Base-by-base conservation (phyloP, 192 early-diverging fungal genomes). In the Allomyces javanicus region DNA sequence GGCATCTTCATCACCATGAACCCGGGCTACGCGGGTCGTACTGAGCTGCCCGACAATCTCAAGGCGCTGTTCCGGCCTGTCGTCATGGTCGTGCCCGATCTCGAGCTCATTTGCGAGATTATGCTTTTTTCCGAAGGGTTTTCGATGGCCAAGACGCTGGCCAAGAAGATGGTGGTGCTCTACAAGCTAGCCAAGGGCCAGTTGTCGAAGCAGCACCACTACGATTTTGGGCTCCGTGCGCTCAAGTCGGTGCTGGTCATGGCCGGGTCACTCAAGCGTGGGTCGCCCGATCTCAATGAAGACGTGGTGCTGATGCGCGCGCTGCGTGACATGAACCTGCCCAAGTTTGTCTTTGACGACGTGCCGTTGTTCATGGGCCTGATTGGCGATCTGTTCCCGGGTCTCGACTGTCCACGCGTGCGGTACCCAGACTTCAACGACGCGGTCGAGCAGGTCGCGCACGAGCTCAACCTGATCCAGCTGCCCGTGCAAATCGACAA, bases 111-210 rank as follows among this genome's bases (percentile, higher is more conserved):
- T 81, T 93, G 96, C 6, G 94, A 99, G 77, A 96, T 99, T 58
- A 98, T 97, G 93, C 76, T 99, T 62, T 99, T 91, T 69, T 97
- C 97, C 26, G 94, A 98, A 80, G 97, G 97, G 40, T 99, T 99
- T 87, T 85, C 89, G 24, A 87, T 88, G 64, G 96, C 94, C 0
- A 96, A 99, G 81, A 68, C 74, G 24, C 73, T 99, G 63, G 94
- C 97, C 0, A 86, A 87, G 50, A 98, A 98, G 75, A 90, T 94
- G 27, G 94, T 99, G 7, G 96, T 96, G 23, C 74, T 99, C 44
- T 99, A 98, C 77, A 93, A 89, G 64, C 79, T 99, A 25, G 95
- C 92, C 75, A 78, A 80, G 19, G 92, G 94, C 77, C 94, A 97
- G 74, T 81, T 99, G 24, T 93, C 93, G 14, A 83, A 88, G 50